A percentile compares a stretch with the other conserved stretches of the same genome.
These are phyloP conservation scores for Bocquillonia castaneifolia DNA, from an alignment of 441 rosid species.

Conservation along the genomic window DNA sequence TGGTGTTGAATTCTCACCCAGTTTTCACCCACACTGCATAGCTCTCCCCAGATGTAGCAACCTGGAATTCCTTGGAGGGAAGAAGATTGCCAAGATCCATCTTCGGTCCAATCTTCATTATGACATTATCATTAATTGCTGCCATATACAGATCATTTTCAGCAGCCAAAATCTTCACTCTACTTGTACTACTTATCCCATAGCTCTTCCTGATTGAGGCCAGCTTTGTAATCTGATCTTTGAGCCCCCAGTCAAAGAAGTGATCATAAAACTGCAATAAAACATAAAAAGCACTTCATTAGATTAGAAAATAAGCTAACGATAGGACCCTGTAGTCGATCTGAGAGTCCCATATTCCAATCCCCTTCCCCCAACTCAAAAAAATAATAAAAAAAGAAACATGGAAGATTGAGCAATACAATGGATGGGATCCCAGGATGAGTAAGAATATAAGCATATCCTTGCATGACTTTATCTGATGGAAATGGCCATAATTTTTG, in stretches of 20 bases:
- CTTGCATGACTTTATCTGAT: slow-evolving; percentile 79
- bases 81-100: slow-evolving; percentile 50
- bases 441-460: slow-evolving; percentile 82
- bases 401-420: slow-evolving; percentile 38
- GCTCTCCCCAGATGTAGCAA: slow-evolving; percentile 46
- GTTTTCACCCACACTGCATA: slow-evolving; percentile 50
- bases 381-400: not conserved
- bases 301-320: no score
- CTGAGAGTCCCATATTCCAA: no score
- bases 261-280: slow-evolving; percentile 58
- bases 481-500: slow-evolving; percentile 65
- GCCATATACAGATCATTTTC: slow-evolving; percentile 60
- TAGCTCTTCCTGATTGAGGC: slow-evolving; percentile 38
- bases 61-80: slow-evolving; percentile 38
- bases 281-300: no score
- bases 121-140: slow-evolving; percentile 45
- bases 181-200: slow-evolving; percentile 42
- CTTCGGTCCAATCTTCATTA: slow-evolving; percentile 64
- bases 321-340: no score
- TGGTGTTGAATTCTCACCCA: no score
- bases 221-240: slow-evolving; percentile 43
- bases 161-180: slow-evolving; percentile 41
- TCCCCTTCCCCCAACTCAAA: no score
- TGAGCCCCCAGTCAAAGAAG: slow-evolving; percentile 60
- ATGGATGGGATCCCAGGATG: slow-evolving; percentile 76